phyloP scores from a whole-genome alignment of 129 eudicot genomes.

The Lonicera japonica region DNA sequence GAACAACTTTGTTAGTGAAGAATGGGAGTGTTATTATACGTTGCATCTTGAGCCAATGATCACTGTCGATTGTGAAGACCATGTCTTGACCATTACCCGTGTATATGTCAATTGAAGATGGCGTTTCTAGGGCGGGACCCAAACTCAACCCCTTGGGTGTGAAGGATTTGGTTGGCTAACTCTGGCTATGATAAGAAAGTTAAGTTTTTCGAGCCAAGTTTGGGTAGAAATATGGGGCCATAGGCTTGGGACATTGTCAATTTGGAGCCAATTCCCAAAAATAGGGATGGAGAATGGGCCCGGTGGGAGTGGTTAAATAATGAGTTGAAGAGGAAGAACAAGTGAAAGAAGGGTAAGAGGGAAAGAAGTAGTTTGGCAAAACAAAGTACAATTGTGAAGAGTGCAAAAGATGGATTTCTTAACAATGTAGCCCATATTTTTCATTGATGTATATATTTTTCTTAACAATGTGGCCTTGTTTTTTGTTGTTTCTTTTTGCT shows the following conservation, averaged over 20 bases:
- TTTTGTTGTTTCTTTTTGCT: no score
- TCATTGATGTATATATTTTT: no score
- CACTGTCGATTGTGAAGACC: slow-evolving; percentile 53
- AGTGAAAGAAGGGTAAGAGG: slow-evolving; percentile 2
- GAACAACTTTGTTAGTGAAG: slow-evolving; percentile 50
- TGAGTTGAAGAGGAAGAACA: slow-evolving; percentile 16
- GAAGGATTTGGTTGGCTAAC: slow-evolving; percentile 38
- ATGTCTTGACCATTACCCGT: slow-evolving; percentile 51
- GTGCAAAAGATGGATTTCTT: slow-evolving; percentile 11
- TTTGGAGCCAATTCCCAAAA: slow-evolving; percentile 55
- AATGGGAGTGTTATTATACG: slow-evolving; percentile 43
- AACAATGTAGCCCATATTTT: slow-evolving; percentile 13
- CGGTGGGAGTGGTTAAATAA: slow-evolving; percentile 24
- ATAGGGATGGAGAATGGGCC: slow-evolving; percentile 33
- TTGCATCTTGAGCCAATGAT: slow-evolving; percentile 51
- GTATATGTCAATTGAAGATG: slow-evolving; percentile 38
- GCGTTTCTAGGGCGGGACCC: slow-evolving; percentile 45
- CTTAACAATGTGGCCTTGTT: no score
- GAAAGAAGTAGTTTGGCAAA: slow-evolving; percentile 14
- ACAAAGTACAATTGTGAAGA: slow-evolving; percentile 16
- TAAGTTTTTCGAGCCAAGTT: slow-evolving; percentile 32
- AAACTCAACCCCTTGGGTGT: slow-evolving; percentile 43
- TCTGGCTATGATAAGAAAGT: slow-evolving; percentile 38
- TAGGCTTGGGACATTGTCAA: slow-evolving; percentile 32
- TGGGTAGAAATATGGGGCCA: slow-evolving; percentile 30